These are phyloP conservation scores for Anthracocystis setariae DNA, from an alignment of 1,284 basidiomycete genomes.

Conservation along the genomic window DNA sequence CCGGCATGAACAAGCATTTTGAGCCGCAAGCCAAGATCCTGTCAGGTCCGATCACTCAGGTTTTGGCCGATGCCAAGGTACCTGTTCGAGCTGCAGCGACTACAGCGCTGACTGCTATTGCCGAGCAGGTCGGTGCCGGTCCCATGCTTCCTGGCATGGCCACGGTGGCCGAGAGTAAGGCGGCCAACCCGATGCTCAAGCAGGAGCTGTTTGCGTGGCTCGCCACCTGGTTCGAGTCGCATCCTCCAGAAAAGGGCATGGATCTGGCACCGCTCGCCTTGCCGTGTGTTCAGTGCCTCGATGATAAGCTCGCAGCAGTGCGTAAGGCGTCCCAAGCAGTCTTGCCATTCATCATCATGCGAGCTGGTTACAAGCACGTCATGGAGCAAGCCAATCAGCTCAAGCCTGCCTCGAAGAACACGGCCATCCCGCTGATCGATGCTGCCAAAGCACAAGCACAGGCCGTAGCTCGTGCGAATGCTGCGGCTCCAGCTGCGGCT, in stretches of 20 bases:
- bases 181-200: constrained; percentile 87
- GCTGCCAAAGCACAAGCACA: constrained; percentile 68
- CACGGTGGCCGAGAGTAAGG: constrained; percentile 77
- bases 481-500: constrained; percentile 40
- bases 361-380: constrained; percentile 84
- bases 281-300: constrained; percentile 82
- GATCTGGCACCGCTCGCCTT: constrained; percentile 81
- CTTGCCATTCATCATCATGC: constrained; percentile 80
- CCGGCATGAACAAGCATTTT: constrained; percentile 93
- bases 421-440: constrained; percentile 88
- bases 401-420: constrained; percentile 89
- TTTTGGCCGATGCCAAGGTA: constrained; percentile 92
- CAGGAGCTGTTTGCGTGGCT: constrained; percentile 87
- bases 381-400: constrained; percentile 85
- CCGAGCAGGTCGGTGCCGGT: constrained; percentile 84
- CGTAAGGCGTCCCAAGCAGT: constrained; percentile 88
- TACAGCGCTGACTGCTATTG: constrained; percentile 83
- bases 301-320: constrained; percentile 91
- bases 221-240: constrained; percentile 79
- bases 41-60: constrained; percentile 80
- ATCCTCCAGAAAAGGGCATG: constrained; percentile 71
- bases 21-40: constrained; percentile 87
- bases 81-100: constrained; percentile 83
- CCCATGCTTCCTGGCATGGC: constrained; percentile 81
- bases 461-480: constrained; percentile 50